Conservation (phyloP, 164 flowering plant genomes). For the Piper betle region DNA sequence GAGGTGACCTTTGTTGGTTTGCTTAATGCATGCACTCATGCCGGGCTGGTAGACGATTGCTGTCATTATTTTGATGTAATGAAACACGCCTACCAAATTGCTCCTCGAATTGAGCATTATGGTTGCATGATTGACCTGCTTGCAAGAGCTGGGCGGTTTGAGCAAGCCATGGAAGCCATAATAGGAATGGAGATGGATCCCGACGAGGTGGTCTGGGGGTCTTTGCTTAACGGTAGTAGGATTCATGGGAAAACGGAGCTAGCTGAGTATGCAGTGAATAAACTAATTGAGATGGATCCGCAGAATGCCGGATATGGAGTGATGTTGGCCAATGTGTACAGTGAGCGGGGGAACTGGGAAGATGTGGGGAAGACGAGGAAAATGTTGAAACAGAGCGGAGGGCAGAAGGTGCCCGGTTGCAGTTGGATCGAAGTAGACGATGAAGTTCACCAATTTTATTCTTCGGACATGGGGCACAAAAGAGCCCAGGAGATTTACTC, state of each 20-base stretch:
- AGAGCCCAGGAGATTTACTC: slow-evolving; percentile 33
- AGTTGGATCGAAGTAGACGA: slow-evolving; percentile 70
- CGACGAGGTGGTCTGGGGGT: slow-evolving; percentile 58
- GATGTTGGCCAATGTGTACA: slow-evolving; percentile 58
- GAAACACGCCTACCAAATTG: slow-evolving; percentile 26
- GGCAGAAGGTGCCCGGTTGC: slow-evolving; percentile 55
- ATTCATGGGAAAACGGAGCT: slow-evolving; percentile 38
- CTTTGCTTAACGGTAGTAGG: slow-evolving; percentile 51
- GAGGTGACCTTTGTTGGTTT: slow-evolving; percentile 46
- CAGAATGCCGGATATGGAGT: slow-evolving; percentile 45
- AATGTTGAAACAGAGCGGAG: slow-evolving; percentile 27
- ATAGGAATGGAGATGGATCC: slow-evolving; percentile 38
- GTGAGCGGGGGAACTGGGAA: slow-evolving; percentile 60
- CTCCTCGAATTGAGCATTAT: slow-evolving; percentile 48
- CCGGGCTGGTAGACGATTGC: slow-evolving; percentile 42
- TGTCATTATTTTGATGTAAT: slow-evolving; percentile 28
- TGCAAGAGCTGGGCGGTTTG: slow-evolving; percentile 48
- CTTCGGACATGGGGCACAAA: slow-evolving; percentile 38
- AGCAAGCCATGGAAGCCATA: slow-evolving; percentile 43
- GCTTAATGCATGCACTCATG: slow-evolving; percentile 59
- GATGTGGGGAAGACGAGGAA: slow-evolving; percentile 36
- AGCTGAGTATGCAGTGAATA: slow-evolving; percentile 42
- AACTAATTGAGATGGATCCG: slow-evolving; percentile 44
- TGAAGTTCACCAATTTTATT: slow-evolving; percentile 46
- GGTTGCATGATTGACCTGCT: slow-evolving; percentile 62